Conservation (phyloP, 2,329 filamentous ascomycete genomes). For the Emmonsiellopsis sp. region DNA sequence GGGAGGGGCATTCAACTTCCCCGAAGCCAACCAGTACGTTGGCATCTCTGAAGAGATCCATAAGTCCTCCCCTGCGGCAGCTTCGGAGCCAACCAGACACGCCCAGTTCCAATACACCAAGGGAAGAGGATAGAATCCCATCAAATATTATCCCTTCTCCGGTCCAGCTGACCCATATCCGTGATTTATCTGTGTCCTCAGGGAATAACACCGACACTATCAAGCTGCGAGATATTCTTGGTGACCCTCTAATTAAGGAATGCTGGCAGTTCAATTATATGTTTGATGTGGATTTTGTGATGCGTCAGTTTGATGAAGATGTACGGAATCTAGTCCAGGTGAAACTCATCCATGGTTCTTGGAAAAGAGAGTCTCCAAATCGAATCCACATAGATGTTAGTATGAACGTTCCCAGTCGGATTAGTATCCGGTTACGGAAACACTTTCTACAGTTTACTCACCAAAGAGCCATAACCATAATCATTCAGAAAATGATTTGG, state of each 20-base stretch:
- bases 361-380: conserved; percentile 57
- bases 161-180: conserved; percentile 61
- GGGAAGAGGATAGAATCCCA: neutral
- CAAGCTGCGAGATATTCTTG: conserved; percentile 57
- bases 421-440: too few relatives aligned
- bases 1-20: neutral
- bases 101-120: neutral
- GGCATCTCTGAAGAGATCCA: conserved; percentile 21
- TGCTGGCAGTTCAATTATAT: conserved; percentile 50
- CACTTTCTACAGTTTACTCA: neutral
- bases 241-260: conserved; percentile 61
- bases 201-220: conserved; percentile 57
- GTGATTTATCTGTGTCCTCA: conserved; percentile 46
- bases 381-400: conserved; percentile 49
- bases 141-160: conserved; percentile 46
- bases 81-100: neutral
- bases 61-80: conserved; percentile 18
- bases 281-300: conserved; percentile 50
- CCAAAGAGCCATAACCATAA: neutral
- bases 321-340: conserved; percentile 43
- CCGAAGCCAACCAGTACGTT: conserved; percentile 9
- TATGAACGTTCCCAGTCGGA: neutral
- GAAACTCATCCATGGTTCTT: conserved; percentile 55
- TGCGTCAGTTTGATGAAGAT: conserved; percentile 51
- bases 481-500: neutral